Conservation (phyloP, 129 eudicot species). For the Artemisia annua region DNA sequence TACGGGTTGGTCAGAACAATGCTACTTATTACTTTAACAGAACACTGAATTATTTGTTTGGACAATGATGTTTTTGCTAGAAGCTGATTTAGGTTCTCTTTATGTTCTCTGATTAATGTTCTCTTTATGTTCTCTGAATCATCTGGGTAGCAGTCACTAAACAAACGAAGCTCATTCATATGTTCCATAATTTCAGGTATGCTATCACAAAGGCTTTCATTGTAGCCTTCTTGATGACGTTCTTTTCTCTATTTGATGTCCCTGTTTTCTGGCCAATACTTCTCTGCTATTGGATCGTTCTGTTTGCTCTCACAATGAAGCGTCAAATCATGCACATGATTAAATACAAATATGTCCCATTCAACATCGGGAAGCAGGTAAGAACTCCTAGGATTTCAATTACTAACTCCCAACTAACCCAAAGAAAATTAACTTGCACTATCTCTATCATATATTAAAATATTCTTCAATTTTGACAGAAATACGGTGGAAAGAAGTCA, state of each 20-base stretch:
- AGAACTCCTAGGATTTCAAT: background rate
- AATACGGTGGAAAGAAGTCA: constrained; percentile 48
- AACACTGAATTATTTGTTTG: background rate
- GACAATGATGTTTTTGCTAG: constrained; percentile 1
- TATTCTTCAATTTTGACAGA: constrained; percentile 36
- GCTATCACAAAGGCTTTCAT: constrained; percentile 68
- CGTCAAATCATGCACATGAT: constrained; percentile 76
- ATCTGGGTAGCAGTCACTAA: constrained; percentile 1
- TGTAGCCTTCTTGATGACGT: constrained; percentile 58
- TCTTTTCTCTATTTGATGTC: constrained; percentile 65
- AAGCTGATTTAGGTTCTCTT: constrained; percentile 4
- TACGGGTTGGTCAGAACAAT: too few species aligned
- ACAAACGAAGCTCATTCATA: background rate
- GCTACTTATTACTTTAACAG: too few species aligned
- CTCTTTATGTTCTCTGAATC: background rate
- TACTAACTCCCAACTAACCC: background rate
- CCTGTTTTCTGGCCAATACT: constrained; percentile 81
- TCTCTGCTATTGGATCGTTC: constrained; percentile 62
- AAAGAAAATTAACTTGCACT: background rate
- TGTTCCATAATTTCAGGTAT: constrained; percentile 45
- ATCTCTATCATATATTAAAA: background rate
- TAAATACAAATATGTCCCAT: constrained; percentile 62
- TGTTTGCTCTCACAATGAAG: constrained; percentile 60
- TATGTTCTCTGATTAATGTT: background rate
- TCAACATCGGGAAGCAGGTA: constrained; percentile 59